Conservation (phyloP, 768 basidiomycete species). For the Suillus spraguei region DNA sequence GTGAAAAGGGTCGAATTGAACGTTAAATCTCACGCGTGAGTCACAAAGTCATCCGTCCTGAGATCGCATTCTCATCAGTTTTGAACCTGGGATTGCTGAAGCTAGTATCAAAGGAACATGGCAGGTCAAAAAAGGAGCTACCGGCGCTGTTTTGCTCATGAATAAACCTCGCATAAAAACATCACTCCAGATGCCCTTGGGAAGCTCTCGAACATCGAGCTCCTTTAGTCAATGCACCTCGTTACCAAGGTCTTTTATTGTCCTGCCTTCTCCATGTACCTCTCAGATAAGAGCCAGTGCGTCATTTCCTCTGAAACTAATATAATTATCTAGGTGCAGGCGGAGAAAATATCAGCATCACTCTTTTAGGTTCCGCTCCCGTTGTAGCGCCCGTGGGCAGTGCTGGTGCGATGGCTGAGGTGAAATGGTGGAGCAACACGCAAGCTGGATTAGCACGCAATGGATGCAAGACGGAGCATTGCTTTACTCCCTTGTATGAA, state of each 20-base stretch:
- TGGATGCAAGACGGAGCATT: constrained; percentile 1
- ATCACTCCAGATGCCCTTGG: not conserved
- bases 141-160: constrained; percentile 6
- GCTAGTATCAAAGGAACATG: constrained; percentile 8
- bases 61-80: not conserved
- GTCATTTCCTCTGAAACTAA: not conserved
- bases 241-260: constrained; percentile 6
- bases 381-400: not conserved
- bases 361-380: not conserved
- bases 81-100: not conserved
- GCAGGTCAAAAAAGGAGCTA: constrained; percentile 2
- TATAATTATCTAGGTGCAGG: constrained; percentile 1
- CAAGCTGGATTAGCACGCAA: constrained; percentile 3
- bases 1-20: not conserved
- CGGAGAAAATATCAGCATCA: constrained; percentile 2
- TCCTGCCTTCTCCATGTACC: constrained; percentile 3
- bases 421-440: constrained; percentile 3
- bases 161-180: constrained; percentile 1
- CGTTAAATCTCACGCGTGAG: not conserved
- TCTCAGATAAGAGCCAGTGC: constrained; percentile 6
- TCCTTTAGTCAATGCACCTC: not conserved
- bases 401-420: not conserved
- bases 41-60: not conserved
- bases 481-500: constrained; percentile 6
- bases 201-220: not conserved